Percentiles rank a stretch among this genome's conserved stretches.
phyloP scores from a whole-genome alignment of 352 stramenopile genomes.

The Phytophthora agathidicida region DNA sequence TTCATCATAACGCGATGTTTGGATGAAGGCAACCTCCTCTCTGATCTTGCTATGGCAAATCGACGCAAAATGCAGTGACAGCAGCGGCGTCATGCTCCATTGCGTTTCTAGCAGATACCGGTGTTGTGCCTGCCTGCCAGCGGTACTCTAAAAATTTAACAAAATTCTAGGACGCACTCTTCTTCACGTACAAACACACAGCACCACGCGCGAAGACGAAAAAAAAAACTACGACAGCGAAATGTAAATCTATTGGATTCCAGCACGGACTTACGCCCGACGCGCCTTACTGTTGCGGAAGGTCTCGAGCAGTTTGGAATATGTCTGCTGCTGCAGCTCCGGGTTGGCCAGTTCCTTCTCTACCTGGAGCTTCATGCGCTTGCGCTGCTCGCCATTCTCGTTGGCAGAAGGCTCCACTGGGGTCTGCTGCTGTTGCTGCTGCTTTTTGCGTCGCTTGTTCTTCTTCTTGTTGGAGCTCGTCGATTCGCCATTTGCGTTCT shows the following conservation, averaged over 20 bases:
- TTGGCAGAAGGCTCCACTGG: conserved; percentile 13
- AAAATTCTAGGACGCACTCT: too few species aligned
- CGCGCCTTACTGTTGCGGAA: conserved; percentile 57
- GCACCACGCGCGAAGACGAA: too few species aligned
- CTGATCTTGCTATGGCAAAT: too few species aligned
- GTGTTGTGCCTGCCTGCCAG: too few species aligned
- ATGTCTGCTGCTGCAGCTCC: conserved; percentile 65
- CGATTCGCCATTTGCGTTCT: conserved; percentile 5
- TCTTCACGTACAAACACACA: too few species aligned
- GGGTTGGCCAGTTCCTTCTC: conserved; percentile 71
- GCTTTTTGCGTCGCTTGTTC: conserved; percentile 73
- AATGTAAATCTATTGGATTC: conserved; percentile 48
- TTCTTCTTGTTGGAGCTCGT: conserved; percentile 49
- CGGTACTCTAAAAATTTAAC: too few species aligned
- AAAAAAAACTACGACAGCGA: too few species aligned
- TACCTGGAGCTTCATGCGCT: conserved; percentile 68
- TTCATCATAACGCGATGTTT: too few species aligned
- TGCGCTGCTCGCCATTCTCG: conserved; percentile 47
- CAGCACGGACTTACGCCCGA: conserved; percentile 19
- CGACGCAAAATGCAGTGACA: too few species aligned
- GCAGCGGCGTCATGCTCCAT: too few species aligned
- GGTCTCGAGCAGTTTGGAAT: conserved; percentile 71
- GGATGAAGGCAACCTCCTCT: too few species aligned
- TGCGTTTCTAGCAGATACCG: too few species aligned
- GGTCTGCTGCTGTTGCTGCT: conserved; percentile 31